These are phyloP conservation scores for Zoysia pacifica DNA, from an alignment of 176 grass and related monocot species.

Conservation along the genomic window DNA sequence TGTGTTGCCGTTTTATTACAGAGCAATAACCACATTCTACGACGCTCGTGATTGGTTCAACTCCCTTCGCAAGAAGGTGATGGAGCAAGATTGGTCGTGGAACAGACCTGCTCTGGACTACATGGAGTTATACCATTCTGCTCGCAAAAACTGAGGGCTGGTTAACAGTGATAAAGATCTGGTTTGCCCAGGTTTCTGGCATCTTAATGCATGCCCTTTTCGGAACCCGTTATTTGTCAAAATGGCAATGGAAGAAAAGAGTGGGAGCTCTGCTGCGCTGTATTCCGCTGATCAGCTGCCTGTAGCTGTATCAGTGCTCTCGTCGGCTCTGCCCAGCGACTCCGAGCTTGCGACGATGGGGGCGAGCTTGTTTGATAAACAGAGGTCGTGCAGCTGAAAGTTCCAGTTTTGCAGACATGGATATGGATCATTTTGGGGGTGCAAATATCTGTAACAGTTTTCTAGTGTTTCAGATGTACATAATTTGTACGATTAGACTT, in stretches of 20 bases:
- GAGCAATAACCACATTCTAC: slow-evolving; percentile 76
- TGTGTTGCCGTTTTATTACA: slow-evolving; percentile 40
- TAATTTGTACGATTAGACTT: slow-evolving; percentile 26
- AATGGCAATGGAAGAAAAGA: slow-evolving; percentile 8
- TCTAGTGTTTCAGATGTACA: slow-evolving; percentile 31
- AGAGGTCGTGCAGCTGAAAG: background rate
- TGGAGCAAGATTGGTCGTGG: slow-evolving; percentile 99
- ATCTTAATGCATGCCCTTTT: slow-evolving; percentile 7
- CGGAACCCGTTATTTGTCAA: slow-evolving; percentile 2
- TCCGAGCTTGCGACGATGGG: background rate
- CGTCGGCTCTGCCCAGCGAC: too few relatives aligned
- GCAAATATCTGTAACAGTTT: background rate
- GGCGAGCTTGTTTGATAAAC: background rate
- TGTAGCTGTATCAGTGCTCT: background rate
- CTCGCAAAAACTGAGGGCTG: slow-evolving; percentile 53
- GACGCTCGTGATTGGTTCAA: slow-evolving; percentile 67
- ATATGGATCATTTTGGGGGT: background rate
- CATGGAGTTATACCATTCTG: slow-evolving; percentile 82
- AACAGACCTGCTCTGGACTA: slow-evolving; percentile 91
- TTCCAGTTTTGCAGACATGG: slow-evolving; percentile 14
- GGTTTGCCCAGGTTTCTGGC: slow-evolving; percentile 12
- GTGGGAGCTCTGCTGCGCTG: background rate
- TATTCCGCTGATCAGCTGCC: background rate
- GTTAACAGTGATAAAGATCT: background rate
- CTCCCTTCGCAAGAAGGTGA: slow-evolving; percentile 76